Evolutionary conservation across 2,329 filamentous ascomycete species (phyloP), one percentile per base, ranked within the genome.

Genomic region (Achaetomium macrosporum): DNA sequence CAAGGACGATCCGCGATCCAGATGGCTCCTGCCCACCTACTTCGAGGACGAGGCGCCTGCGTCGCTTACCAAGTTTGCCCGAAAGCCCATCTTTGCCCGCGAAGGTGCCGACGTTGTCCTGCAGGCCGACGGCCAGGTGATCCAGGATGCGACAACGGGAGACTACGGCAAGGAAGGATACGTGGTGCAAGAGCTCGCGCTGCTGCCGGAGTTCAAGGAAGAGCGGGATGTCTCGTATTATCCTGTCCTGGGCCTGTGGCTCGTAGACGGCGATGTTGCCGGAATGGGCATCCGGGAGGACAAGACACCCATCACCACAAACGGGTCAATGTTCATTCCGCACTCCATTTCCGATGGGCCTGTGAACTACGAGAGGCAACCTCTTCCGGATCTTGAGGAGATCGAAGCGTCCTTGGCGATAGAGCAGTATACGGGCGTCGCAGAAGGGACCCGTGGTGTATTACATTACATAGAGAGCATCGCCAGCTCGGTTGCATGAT

Each of bases 31-130:
- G 7, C 43, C 43, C n/a, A 45, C 43, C 10, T 45, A 45, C 13
- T 45, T 45, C 17, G 43, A 45, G 30, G 43, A 29, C 43, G 43
- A 45, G 30, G 43, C 30, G 17, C 30, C 43, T 16, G 13, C 30
- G 43, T 35, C 30, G 13, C 43, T 45, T 1, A 45, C 31, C 30
- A 45, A 36, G 33, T 45, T 35, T 10, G 43, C 43, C 5, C 43
- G 43, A 6, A 45, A 45, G 19, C 43, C 43, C 16, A 45, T 45
- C 43, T 45, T 45, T n/a, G 43, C 43, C 10, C 43, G 43, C 31
- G 43, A 45, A 13, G 43, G 43, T 7, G 43, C 43, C 30, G 43
- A 45, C 30, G 43, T 45, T 16, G 33, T 36, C 16, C 43, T 45
- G 16, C 43, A 45, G 17, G 30, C 43, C 7, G 43, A 45, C 31